These are phyloP conservation scores for Hamamelis virginiana DNA, from an alignment of 164 flowering plant species.

Conservation along the genomic window DNA sequence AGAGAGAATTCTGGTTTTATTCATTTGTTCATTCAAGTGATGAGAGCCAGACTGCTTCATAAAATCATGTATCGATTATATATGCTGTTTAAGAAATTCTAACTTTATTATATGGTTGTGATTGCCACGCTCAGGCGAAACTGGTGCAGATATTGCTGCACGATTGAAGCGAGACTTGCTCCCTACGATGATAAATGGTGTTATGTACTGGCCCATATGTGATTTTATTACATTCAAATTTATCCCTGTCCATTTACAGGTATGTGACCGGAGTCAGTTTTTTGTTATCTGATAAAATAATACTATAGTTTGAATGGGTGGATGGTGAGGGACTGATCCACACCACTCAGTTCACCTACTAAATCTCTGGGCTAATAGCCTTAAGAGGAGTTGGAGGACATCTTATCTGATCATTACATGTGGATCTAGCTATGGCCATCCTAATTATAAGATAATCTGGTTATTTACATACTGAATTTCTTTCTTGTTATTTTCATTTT, in stretches of 20 bases:
- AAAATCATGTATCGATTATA: too few relatives aligned
- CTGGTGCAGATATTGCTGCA: constrained; percentile 45
- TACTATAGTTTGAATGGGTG: too few relatives aligned
- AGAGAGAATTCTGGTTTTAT: background rate
- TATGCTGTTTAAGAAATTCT: too few relatives aligned
- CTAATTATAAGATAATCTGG: background rate
- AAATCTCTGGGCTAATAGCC: too few relatives aligned
- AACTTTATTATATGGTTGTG: background rate
- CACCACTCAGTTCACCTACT: too few relatives aligned
- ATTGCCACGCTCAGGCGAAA: constrained; percentile 39
- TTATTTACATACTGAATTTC: background rate
- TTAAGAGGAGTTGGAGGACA: too few relatives aligned
- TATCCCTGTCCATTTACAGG: constrained; percentile 73
- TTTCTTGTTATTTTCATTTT: constrained; percentile 3
- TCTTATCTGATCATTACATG: too few relatives aligned
- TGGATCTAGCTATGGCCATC: too few relatives aligned
- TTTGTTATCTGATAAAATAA: too few relatives aligned
- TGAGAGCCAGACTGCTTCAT: too few relatives aligned
- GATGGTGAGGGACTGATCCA: too few relatives aligned
- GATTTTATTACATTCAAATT: constrained; percentile 70
- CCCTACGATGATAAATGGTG: constrained; percentile 57
- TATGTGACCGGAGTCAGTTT: constrained; percentile 10
- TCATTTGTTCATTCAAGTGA: too few relatives aligned
- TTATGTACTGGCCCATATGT: constrained; percentile 74
- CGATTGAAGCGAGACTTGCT: constrained; percentile 69